Evolutionary conservation across 495 filamentous ascomycete species (phyloP).

Genomic region (Penicillium steckii): DNA sequence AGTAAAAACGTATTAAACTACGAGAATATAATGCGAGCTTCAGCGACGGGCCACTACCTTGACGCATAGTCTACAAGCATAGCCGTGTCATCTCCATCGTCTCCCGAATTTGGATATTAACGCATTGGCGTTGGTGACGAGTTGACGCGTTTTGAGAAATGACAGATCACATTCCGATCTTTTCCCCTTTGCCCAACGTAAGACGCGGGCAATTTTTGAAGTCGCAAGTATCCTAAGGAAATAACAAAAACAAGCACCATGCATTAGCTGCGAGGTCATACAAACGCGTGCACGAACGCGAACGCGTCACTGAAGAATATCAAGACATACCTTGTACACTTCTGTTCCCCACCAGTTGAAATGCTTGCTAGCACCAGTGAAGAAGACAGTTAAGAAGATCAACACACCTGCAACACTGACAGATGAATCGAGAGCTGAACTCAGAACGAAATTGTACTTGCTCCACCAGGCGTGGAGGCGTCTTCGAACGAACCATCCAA

Average conservation of each 20-base stretch:
- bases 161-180: constrained; percentile 11
- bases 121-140: no score
- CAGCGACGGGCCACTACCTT: no score
- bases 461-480: constrained; percentile 69
- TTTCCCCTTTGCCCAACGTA: constrained; percentile 14
- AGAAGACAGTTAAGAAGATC: constrained; percentile 79
- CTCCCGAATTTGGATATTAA: no score
- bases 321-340: constrained; percentile 52
- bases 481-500: constrained; percentile 57
- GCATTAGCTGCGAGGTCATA: no score
- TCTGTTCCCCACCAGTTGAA: constrained; percentile 79
- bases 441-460: constrained; percentile 84
- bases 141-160: no score
- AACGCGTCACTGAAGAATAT: background rate
- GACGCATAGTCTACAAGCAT: no score
- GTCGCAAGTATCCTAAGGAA: constrained; percentile 30
- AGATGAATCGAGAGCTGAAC: constrained; percentile 75
- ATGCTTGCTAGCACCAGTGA: constrained; percentile 55
- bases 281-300: background rate
- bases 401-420: constrained; percentile 74
- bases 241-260: no score
- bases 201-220: constrained; percentile 23
- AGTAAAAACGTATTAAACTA: no score
- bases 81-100: no score
- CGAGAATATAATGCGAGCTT: no score